Base-by-base conservation (phyloP, 495 filamentous ascomycete genomes). In the Margaritispora aquatica region DNA sequence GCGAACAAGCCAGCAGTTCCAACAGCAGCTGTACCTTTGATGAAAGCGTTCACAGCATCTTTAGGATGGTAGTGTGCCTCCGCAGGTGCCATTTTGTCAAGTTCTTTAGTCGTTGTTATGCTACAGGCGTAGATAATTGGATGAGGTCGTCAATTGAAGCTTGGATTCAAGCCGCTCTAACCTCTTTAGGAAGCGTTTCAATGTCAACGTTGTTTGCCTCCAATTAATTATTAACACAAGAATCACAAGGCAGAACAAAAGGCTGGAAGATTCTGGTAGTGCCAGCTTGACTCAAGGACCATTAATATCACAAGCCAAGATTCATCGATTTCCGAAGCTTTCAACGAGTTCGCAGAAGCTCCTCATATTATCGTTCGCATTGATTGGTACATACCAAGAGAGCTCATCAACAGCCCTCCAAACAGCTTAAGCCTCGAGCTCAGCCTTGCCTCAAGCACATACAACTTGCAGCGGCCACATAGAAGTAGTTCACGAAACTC, bases 21-120 rank as follows among this genome's bases (percentile, higher is more conserved):
- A 54, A 81, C 83, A 58, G 90, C 69, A 60, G 83, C 59, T 36
- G 82, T 85, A 54, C 84, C 80, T 65, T 82, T 83, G 68, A 89
- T 70, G 26, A 86, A 79, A 38, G 77, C 76, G 53, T 74, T 70
- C 60, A 97, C 73, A 60, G 92, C 86, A 83, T 97, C 92, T 69
- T 86, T 81, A 51, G 88, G 87, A 47, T 88, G 84, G 71, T 91
- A 95, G 62, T 66, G 66, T 59, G 80, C 74, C 26, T 70, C 62
- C 44, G 66, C 70, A 41, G 59, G 52, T 51, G 67, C 62, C 67
- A 69, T 69, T 23, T 53, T 67, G 64, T 55, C 22, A 19, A 11
- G 47, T 46, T 50, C 48, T n/a, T 7, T 44, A 17, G 17, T 44
- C 38, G 38, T 44, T 44, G 15, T 3, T 8, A 15, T 44, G 3